Base-by-base conservation (phyloP, 1,284 basidiomycete species). In the Naganishia cerealis region DNA sequence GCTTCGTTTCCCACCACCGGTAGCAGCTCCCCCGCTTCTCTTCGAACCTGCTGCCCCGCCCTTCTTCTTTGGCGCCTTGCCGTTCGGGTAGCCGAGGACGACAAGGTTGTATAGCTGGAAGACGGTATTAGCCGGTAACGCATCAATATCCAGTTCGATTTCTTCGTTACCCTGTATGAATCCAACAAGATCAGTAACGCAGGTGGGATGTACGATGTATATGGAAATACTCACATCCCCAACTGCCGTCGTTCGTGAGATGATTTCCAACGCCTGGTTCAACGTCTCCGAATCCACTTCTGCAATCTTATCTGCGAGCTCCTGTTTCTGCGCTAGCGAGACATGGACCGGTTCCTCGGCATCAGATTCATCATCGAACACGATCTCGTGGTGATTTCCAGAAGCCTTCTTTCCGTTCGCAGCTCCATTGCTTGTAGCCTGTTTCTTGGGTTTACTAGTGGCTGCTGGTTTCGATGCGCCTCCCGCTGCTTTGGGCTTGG, bases 131-230 rank as follows among this genome's bases (percentile, higher is more conserved):
- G 89, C 83, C 61, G 94, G 92, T 43, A 97, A 84, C 56, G 87
- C 84, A 77, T 97, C 94, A 73, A 97, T 96, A 81, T 97, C 94
- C 55, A 97, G 86, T 81, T 97, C 94, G 75, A 97, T 96, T 83
- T 97, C 94, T 79, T 96, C 91, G 65, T 89, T 91, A 78, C 90
- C 91, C 90, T 93, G 82, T 62, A 68, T 61, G 56, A 70, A 69
- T 29, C 65, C 13, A 36, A 21, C 67, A 57, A n/a, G 72, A 68
- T 70, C 59, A 70, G 68, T 56, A 57, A 68, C 18, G 57, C 46
- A 36, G 29, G 6, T 9, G n/a, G 8, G 18, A 70, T 38, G 21
- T 18, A 53, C 36, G 55, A 16, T 42, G 26, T 66, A 70, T 4
- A 54, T 8, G 21, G 61, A 16, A 46, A 21, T 12, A 87, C 92